Evolutionary conservation across 495 filamentous ascomycete genomes (phyloP), one percentile per base, ranked within the genome.

Genomic region (Aspergillus mulundensis): DNA sequence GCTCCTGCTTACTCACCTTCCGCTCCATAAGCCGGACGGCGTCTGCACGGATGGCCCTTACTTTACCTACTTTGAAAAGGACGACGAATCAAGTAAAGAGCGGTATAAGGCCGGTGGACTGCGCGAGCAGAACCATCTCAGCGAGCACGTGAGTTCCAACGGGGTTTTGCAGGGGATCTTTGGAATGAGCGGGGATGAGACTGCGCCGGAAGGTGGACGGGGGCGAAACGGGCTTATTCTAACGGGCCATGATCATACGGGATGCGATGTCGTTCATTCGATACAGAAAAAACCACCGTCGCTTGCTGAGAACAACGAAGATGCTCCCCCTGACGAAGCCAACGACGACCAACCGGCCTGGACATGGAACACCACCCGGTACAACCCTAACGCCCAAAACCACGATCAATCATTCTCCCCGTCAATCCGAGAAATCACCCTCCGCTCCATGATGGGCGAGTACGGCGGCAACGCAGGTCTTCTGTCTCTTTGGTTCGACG

Each of bases 361-460:
- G 73, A 53, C 55, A 28, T 73, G 74, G 73, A 58, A 60, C 51
- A 67, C 67, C 19, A 66, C 50, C 53, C 70, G 68, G n/a, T 71
- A 69, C 28, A 44, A 25, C 16, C 39, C 28, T 19, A n/a, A 28
- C n/a, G 11, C 8, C 41, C 40, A 16, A 7, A 44, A 40, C 21
- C 49, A 36, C n/a, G 47, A 15, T 2, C 25, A 39, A 15, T 19
- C 46, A 43, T 53, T 15, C 2, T 40, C 38, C 0, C 73, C 75
- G 0, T 75, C 72, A 0, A 76, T 96, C n/a, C 75, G 91, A 2
- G 94, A 97, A 71, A 83, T 97, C 50, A 98, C 94, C 0, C 87
- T 97, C 5, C 82, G 90, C n/a, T 95, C 90, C 61, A 97, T 98
- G 94, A 98, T 98, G 94, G 94, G 93, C 21, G 88, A 88, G 23